Percentiles rank a stretch among this genome's conserved stretches.
Evolutionary conservation across 441 rosid species (phyloP).

Genomic region (Populus tomentosa): DNA sequence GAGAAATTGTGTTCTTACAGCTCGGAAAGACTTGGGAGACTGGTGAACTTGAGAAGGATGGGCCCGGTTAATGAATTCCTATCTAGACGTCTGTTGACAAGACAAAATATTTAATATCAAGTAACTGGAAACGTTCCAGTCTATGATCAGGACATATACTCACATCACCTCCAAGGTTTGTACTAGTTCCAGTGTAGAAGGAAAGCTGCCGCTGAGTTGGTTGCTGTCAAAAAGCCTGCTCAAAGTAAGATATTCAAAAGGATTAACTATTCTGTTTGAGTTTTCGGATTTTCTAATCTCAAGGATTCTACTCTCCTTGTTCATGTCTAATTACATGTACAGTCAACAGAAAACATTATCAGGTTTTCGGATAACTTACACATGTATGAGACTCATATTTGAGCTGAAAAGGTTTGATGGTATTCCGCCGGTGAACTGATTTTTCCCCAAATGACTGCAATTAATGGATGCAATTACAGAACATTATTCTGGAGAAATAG

Average conservation of each 20-base stretch:
- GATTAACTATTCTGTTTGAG: too few species aligned
- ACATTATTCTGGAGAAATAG: neutral
- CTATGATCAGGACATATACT: neutral
- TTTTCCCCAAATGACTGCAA: conserved; percentile 55
- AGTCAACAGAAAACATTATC: too few species aligned
- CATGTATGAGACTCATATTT: conserved; percentile 41
- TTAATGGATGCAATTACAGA: too few species aligned
- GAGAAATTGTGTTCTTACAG: conserved; percentile 24
- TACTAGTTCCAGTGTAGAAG: conserved; percentile 2
- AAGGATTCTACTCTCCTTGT: too few species aligned
- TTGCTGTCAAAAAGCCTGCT: conserved; percentile 27
- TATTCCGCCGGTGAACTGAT: conserved; percentile 45
- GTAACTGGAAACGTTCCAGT: neutral
- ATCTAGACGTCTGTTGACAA: conserved; percentile 31
- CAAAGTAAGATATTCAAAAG: neutral
- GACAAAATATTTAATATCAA: neutral
- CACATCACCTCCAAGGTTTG: conserved; percentile 17
- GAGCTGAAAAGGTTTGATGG: conserved; percentile 50
- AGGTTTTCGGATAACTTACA: conserved; percentile 34
- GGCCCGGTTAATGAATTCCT: conserved; percentile 25
- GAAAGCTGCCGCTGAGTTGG: conserved; percentile 12
- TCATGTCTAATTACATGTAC: too few species aligned
- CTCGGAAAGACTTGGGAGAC: conserved; percentile 20
- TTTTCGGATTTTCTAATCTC: too few species aligned
- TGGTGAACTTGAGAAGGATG: conserved; percentile 22